phyloP scores from a whole-genome alignment of 371 early-diverging fungal species.

The Mortierella sp. region DNA sequence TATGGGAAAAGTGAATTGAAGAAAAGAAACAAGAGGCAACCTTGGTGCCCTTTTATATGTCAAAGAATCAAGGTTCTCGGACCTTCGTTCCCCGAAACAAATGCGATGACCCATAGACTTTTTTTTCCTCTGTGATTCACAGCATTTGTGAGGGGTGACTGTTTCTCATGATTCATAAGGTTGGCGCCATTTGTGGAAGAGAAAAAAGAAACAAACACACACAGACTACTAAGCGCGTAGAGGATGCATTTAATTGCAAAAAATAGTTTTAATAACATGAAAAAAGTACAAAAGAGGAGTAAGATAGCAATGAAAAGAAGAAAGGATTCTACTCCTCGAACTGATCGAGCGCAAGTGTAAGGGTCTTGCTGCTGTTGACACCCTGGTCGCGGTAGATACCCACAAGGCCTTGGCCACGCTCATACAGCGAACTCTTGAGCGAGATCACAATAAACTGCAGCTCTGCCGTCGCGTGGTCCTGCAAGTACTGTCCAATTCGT shows the following conservation, averaged over 20 bases:
- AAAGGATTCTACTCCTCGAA: slow-evolving; percentile 48
- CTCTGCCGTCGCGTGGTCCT: slow-evolving; percentile 66
- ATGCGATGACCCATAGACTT: neutral
- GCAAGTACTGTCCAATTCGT: slow-evolving; percentile 93
- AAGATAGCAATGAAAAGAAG: neutral
- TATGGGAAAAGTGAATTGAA: neutral
- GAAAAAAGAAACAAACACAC: neutral
- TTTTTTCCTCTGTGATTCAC: slow-evolving; percentile 3
- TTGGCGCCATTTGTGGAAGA: neutral
- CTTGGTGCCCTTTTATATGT: neutral
- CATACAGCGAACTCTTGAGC: slow-evolving; percentile 96
- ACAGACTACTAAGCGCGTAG: neutral
- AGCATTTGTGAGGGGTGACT: neutral
- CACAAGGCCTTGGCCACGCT: slow-evolving; percentile 95
- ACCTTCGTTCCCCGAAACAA: neutral
- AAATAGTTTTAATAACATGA: neutral
- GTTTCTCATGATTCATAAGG: slow-evolving; percentile 7
- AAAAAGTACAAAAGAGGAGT: neutral
- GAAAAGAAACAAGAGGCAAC: neutral
- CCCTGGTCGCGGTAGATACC: slow-evolving; percentile 97
- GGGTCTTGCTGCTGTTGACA: slow-evolving; percentile 83
- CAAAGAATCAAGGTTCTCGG: neutral
- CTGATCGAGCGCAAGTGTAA: slow-evolving; percentile 78
- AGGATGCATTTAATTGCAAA: neutral
- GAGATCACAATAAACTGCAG: slow-evolving; percentile 99